Conservation (phyloP, 768 basidiomycete genomes). For the Phanerochaete carnosa region DNA sequence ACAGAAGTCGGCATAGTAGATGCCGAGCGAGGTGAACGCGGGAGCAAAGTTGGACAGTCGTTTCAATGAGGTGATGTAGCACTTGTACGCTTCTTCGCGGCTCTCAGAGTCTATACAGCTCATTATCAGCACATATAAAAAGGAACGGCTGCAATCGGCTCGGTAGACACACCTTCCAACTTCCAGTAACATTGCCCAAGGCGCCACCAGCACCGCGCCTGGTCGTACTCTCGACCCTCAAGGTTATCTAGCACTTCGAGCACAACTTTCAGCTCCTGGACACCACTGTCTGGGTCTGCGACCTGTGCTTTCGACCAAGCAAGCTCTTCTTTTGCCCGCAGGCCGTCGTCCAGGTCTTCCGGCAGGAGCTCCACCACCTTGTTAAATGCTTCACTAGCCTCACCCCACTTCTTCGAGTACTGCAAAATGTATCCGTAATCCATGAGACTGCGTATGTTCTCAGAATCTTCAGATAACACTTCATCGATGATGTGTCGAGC, state of each 20-base stretch:
- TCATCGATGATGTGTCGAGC: slow-evolving; percentile 74
- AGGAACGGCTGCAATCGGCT: not conserved
- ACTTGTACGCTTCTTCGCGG: slow-evolving; percentile 67
- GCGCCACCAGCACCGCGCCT: slow-evolving; percentile 82
- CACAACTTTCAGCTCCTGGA: slow-evolving; percentile 46
- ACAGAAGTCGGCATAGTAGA: slow-evolving; percentile 75
- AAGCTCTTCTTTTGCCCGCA: slow-evolving; percentile 74
- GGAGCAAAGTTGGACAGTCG: slow-evolving; percentile 76
- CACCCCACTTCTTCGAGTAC: slow-evolving; percentile 59
- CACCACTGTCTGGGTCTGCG: slow-evolving; percentile 43
- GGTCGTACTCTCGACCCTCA: slow-evolving; percentile 49
- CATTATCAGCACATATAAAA: not conserved
- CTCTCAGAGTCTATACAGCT: slow-evolving; percentile 35
- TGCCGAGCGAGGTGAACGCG: slow-evolving; percentile 89
- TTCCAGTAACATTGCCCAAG: slow-evolving; percentile 77
- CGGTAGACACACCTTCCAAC: slow-evolving; percentile 51
- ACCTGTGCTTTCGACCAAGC: slow-evolving; percentile 80
- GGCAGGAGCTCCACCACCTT: slow-evolving; percentile 48
- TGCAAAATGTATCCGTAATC: slow-evolving; percentile 74
- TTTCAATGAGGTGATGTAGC: slow-evolving; percentile 80
- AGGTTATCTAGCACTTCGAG: slow-evolving; percentile 40
- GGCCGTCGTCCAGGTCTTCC: slow-evolving; percentile 41
- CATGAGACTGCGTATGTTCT: slow-evolving; percentile 66
- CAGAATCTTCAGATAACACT: slow-evolving; percentile 58
- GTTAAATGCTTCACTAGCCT: slow-evolving; percentile 62